These are phyloP conservation scores for Apophysomyces variabilis DNA, from an alignment of 371 early-diverging fungal species.

Conservation along the genomic window DNA sequence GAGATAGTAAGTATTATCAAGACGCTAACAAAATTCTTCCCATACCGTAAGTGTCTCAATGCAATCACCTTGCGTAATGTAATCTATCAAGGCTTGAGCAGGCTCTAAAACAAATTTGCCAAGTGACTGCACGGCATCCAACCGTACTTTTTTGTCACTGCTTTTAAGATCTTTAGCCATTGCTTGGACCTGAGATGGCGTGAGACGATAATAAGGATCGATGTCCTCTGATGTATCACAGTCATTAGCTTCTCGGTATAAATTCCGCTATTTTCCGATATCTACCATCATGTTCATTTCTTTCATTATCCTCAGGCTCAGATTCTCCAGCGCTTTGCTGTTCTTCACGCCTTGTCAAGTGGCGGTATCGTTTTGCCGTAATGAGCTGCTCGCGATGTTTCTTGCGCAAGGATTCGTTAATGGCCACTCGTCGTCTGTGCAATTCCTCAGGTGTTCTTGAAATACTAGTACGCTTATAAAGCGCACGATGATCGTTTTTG, in stretches of 20 bases:
- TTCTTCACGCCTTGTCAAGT: slow-evolving; percentile 37
- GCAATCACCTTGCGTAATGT: slow-evolving; percentile 53
- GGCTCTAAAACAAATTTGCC: slow-evolving; percentile 54
- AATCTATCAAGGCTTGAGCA: slow-evolving; percentile 49
- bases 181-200: slow-evolving; percentile 18
- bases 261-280: neutral
- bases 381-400: slow-evolving; percentile 61
- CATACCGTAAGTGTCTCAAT: slow-evolving; percentile 50
- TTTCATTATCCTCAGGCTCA: slow-evolving; percentile 20
- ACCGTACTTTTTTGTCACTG: slow-evolving; percentile 31
- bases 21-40: neutral
- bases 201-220: slow-evolving; percentile 29
- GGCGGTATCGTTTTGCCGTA: slow-evolving; percentile 57
- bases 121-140: slow-evolving; percentile 48
- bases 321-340: slow-evolving; percentile 24
- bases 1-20: neutral
- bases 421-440: slow-evolving; percentile 39
- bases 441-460: slow-evolving; percentile 42
- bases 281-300: slow-evolving; percentile 35
- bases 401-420: slow-evolving; percentile 49
- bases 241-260: neutral
- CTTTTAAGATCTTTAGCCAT: slow-evolving; percentile 36
- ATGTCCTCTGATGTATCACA: slow-evolving; percentile 21
- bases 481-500: slow-evolving; percentile 17
- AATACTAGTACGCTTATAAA: slow-evolving; percentile 53